Percentiles rank a stretch among this genome's conserved stretches.
Evolutionary conservation across 177 flowering plant genomes (phyloP).

Genomic region (Vitis hybrid): DNA sequence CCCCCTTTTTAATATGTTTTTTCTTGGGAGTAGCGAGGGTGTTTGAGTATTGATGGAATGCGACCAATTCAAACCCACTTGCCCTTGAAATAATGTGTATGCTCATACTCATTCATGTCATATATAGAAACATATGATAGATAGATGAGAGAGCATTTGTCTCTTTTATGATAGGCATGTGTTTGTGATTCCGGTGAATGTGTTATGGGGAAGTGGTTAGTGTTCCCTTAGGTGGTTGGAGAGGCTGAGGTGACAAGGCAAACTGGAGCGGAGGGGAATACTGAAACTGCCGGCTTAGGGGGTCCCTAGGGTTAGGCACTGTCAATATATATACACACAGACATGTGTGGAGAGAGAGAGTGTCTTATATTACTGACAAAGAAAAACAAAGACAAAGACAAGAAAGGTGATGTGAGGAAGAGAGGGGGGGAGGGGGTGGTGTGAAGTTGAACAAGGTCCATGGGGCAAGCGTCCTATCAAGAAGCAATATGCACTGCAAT

Average conservation of each 20-base stretch:
- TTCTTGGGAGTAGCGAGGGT: constrained; percentile 16
- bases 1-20: constrained; percentile 1
- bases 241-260: constrained; percentile 12
- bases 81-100: background rate
- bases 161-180: too few relatives aligned
- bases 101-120: too few relatives aligned
- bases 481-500: constrained; percentile 1
- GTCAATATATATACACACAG: too few relatives aligned
- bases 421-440: background rate
- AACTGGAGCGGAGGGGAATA: background rate
- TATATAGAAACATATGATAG: too few relatives aligned
- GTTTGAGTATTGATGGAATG: background rate
- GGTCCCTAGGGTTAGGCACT: constrained; percentile 2
- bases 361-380: background rate
- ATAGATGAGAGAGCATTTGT: too few relatives aligned
- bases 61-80: background rate
- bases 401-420: constrained; percentile 14
- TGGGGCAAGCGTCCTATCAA: constrained; percentile 17
- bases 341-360: background rate
- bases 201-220: too few relatives aligned
- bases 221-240: too few relatives aligned
- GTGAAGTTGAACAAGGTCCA: background rate
- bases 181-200: too few relatives aligned
- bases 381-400: constrained; percentile 16
- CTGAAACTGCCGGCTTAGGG: constrained; percentile 1